phyloP scores from a whole-genome alignment of 1,284 basidiomycete species.

The Trametes pubescens region DNA sequence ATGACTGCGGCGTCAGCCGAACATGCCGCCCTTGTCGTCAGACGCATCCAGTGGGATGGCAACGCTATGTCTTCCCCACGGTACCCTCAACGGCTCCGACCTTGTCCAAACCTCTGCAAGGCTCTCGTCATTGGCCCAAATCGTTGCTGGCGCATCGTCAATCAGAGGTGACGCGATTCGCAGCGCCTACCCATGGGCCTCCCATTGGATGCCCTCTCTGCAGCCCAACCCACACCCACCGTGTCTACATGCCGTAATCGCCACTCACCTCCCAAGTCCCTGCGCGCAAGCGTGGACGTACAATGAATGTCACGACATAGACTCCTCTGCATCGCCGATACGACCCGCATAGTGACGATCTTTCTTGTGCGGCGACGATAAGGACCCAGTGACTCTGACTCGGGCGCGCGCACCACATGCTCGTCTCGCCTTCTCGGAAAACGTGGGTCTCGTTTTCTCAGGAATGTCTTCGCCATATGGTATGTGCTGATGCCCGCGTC shows the following conservation, averaged over 20 bases:
- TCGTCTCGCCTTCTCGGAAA: constrained; percentile 30
- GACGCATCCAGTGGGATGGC: neutral
- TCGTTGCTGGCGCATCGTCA: neutral
- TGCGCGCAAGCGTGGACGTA: neutral
- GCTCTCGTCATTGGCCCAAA: constrained; percentile 9
- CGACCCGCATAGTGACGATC: neutral
- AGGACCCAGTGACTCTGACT: constrained; percentile 25
- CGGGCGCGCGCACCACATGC: constrained; percentile 31
- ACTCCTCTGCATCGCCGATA: neutral
- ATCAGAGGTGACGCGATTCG: constrained; percentile 14
- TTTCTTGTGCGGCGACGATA: constrained; percentile 20
- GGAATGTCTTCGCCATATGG: constrained; percentile 31
- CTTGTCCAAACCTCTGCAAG: constrained; percentile 6
- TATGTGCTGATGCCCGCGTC: constrained; percentile 24
- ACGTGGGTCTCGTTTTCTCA: constrained; percentile 32
- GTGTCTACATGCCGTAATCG: constrained; percentile 26
- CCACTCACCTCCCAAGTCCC: neutral
- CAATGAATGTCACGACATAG: constrained; percentile 2
- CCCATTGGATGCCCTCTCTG: constrained; percentile 16
- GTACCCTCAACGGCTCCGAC: constrained; percentile 23
- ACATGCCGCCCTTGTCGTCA: neutral
- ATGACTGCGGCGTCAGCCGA: constrained; percentile 7
- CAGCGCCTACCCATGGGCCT: constrained; percentile 1
- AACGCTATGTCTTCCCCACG: constrained; percentile 14
- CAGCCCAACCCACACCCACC: constrained; percentile 5